Base-by-base conservation (phyloP, 257 asterid genomes). In the Asclepias syriaca region DNA sequence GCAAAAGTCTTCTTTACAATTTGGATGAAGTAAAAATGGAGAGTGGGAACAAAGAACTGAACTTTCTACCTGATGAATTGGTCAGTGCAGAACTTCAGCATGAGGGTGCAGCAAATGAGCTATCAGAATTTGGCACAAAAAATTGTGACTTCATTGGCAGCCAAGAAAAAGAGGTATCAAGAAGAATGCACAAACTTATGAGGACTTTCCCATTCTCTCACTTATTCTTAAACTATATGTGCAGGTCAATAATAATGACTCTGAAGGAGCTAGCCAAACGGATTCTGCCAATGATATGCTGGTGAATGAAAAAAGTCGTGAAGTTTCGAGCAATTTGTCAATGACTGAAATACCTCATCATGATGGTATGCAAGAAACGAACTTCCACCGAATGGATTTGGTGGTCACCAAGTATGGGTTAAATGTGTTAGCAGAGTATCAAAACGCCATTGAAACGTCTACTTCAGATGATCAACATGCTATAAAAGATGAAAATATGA, bases 321-420 rank as follows among this genome's bases (percentile, higher is more conserved):
- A 63, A 1, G 51, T 54, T n/a, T 51, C 77, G 21, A 37, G 29
- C 46, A 70, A 29, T 19, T 7, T 72, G 54, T 13, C 8, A 7
- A 32, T 64, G 56, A 6, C 14, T 39, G 53, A 7, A 57, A 51
- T 49, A 49, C 71, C 16, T 50, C 51, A 10, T 53, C 13, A 50
- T 48, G 29, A 50, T 48, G 29, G 18, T 1, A 63, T 53, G 45
- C 70, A n/a, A 48, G 68, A 61, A 72, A 72, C 18, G 48, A 69
- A n/a, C 63, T 48, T 18, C 6, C 27, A 29, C 63, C 60, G 39
- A 24, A 53, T 61, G 27, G 27, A 61, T n/a, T 50, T 50, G 39
- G 61, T 50, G 39, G 61, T 21, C n/a, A 24, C 27, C 27, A 24
- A 43, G 73, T 19, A 5, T 19, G 27, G 56, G 70, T 18, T 55